These are phyloP conservation scores for Solanum ossicruentum DNA, from an alignment of 257 asterid species.

Conservation along the genomic window DNA sequence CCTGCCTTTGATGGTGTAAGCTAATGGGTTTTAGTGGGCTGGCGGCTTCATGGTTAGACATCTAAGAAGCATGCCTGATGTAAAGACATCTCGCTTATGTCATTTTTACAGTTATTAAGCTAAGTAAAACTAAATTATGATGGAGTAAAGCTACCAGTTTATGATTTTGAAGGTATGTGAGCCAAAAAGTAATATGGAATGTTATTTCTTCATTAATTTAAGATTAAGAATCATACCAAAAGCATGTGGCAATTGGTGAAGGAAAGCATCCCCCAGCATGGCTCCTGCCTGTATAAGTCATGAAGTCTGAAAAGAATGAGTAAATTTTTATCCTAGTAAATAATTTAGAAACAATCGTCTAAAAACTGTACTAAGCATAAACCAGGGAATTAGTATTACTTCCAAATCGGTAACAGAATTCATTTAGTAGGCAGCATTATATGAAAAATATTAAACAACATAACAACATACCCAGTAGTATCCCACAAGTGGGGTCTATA, in stretches of 20 bases:
- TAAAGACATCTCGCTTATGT: neutral
- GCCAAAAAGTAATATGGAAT: neutral
- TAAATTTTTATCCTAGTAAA: neutral
- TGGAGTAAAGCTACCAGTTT: neutral
- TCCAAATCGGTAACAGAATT: neutral
- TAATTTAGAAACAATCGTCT: neutral
- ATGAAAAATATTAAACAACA: too few species aligned
- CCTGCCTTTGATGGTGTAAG: neutral
- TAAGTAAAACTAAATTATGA: neutral
- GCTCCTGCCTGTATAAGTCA: constrained; percentile 82
- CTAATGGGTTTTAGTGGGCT: neutral
- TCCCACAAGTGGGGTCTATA: too few species aligned
- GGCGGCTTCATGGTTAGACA: neutral
- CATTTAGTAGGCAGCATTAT: neutral
- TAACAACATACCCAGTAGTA: too few species aligned
- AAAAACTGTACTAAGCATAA: neutral
- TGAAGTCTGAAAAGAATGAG: neutral
- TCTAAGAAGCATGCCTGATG: neutral
- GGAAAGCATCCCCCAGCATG: constrained; percentile 99
- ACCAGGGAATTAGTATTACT: neutral
- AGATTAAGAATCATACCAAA: constrained; percentile 48
- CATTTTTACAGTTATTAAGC: neutral
- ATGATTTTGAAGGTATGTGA: neutral
- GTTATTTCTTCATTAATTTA: neutral
- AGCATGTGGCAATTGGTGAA: constrained; percentile 99